These are phyloP conservation scores for Colletotrichum chrysophilum DNA, from an alignment of 2,329 filamentous ascomycete species.

Conservation along the genomic window DNA sequence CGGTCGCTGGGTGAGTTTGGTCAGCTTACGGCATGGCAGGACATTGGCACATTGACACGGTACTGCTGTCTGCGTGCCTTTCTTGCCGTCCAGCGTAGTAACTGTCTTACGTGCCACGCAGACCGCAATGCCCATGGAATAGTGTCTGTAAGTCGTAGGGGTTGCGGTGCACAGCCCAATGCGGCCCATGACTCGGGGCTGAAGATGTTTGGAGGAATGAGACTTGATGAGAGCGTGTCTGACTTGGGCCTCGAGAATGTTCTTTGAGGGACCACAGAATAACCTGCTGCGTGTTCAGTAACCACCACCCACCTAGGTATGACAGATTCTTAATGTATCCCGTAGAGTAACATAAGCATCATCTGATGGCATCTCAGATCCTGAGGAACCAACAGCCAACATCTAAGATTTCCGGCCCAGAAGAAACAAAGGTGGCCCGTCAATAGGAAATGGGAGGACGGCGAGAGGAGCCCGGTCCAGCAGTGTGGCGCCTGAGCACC, in stretches of 20 bases:
- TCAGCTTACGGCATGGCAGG: not conserved
- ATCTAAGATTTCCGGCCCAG: not conserved
- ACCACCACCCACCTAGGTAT: not conserved
- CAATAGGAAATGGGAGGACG: slow-evolving; percentile 12
- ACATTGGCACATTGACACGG: not conserved
- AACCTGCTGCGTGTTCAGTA: not conserved
- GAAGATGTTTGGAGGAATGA: not conserved
- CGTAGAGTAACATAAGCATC: not conserved
- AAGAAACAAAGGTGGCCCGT: not conserved
- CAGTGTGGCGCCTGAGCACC: slow-evolving; percentile 8
- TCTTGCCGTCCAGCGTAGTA: not conserved
- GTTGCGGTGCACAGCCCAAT: not conserved
- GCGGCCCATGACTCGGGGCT: not conserved
- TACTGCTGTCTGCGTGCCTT: not conserved
- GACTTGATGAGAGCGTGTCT: not conserved
- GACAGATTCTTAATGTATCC: not conserved
- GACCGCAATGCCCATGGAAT: not conserved
- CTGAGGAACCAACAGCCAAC: not conserved
- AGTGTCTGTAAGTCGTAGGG: not conserved
- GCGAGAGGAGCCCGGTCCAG: not conserved
- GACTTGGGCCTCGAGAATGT: not conserved
- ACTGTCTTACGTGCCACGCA: not conserved
- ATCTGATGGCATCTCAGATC: not conserved
- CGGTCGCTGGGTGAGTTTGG: not conserved
- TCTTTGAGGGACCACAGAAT: not conserved